These are phyloP conservation scores for Trifolium pratense DNA, from an alignment of 306 rosid genomes.

Conservation along the genomic window DNA sequence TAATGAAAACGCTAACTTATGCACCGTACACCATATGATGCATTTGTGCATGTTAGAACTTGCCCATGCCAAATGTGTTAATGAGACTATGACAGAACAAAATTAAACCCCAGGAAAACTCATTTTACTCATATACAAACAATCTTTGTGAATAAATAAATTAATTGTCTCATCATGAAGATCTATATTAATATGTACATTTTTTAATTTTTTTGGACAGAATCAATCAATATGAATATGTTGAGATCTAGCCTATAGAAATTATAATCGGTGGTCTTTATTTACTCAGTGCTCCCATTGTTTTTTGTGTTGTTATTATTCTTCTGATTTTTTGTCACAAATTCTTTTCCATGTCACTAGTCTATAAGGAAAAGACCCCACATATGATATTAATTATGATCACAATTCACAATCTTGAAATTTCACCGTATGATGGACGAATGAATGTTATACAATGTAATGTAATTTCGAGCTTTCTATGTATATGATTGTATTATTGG, in stretches of 20 bases:
- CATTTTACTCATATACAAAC: background rate
- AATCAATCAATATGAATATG: too few species aligned
- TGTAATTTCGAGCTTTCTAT: slow-evolving; percentile 13
- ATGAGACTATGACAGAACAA: slow-evolving; percentile 3
- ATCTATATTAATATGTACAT: background rate
- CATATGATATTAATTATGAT: too few species aligned
- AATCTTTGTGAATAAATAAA: background rate
- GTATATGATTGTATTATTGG: background rate
- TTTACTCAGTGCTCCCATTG: slow-evolving; percentile 21
- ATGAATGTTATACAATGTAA: too few species aligned
- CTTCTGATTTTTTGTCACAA: slow-evolving; percentile 26
- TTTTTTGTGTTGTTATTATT: slow-evolving; percentile 43
- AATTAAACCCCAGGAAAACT: slow-evolving; percentile 3
- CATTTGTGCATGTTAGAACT: too few species aligned
- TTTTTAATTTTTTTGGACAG: background rate
- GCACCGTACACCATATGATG: too few species aligned
- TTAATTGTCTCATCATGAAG: background rate
- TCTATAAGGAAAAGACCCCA: slow-evolving; percentile 15
- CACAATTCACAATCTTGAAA: slow-evolving; percentile 19
- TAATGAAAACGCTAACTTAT: too few species aligned
- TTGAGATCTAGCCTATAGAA: background rate
- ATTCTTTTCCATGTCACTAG: background rate
- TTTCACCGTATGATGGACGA: slow-evolving; percentile 11
- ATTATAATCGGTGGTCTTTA: background rate
- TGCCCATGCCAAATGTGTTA: slow-evolving; percentile 18